phyloP scores from a whole-genome alignment of 1,284 basidiomycete genomes.

The Marasmius oreades region DNA sequence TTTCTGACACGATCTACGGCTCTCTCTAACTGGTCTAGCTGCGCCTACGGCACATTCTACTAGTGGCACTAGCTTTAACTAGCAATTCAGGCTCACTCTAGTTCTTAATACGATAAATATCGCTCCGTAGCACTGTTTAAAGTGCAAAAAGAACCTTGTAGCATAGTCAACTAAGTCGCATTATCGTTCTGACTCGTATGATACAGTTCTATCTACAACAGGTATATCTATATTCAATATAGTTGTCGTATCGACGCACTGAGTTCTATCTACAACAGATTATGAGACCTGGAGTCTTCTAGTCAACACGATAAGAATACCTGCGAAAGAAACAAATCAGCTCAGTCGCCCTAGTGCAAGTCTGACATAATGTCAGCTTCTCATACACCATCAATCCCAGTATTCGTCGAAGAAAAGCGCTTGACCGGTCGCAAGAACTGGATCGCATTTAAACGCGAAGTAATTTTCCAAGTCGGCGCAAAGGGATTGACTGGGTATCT shows the following conservation, averaged over 20 bases:
- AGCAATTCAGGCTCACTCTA: too few relatives aligned
- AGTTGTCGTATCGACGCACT: not conserved
- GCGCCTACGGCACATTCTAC: too few relatives aligned
- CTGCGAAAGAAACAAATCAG: not conserved
- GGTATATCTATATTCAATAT: not conserved
- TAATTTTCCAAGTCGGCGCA: not conserved
- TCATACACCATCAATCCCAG: not conserved
- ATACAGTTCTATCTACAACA: not conserved
- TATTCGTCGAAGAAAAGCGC: not conserved
- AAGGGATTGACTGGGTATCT: not conserved
- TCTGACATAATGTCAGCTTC: not conserved
- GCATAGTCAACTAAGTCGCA: too few relatives aligned
- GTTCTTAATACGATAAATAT: too few relatives aligned
- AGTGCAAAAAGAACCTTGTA: too few relatives aligned
- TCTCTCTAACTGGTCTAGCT: too few relatives aligned
- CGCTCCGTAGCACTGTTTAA: too few relatives aligned
- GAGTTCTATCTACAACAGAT: not conserved
- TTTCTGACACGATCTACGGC: too few relatives aligned
- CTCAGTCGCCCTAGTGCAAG: not conserved
- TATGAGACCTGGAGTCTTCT: not conserved
- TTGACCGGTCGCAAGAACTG: not conserved
- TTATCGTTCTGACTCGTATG: not conserved
- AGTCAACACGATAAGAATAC: too few relatives aligned
- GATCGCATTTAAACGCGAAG: not conserved
- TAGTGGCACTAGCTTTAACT: too few relatives aligned